Evolutionary conservation across 2,329 filamentous ascomycete species (phyloP), one percentile per base, ranked within the genome.

Genomic region (Mycosphaerella sp.): DNA sequence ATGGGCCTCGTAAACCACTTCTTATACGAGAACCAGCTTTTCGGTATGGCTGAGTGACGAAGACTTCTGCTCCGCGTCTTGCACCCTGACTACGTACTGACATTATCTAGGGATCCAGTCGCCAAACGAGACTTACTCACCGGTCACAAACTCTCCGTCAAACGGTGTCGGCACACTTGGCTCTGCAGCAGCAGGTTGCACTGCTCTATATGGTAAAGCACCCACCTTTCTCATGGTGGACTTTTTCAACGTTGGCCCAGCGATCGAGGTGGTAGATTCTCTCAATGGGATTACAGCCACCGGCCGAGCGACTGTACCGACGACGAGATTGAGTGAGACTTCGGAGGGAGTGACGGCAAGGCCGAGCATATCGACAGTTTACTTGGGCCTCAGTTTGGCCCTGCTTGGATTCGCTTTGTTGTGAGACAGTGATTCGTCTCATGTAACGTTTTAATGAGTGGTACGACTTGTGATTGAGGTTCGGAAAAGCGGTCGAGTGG

Each of bases 1-100:
- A 76, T 78, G 73, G 73, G 73, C 51, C 68, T 77, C 36, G 69
- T 77, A 55, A 78, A 78, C 54, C 76, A 78, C 60, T 76, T 76
- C 58, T 63, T 77, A 2, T 72, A 77, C 56, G 59, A 70, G 8
- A 67, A 75, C 47, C 59, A 75, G 31, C 52, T 73, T 0, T 73
- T 74, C 6, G 61, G 47, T 49, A 9, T 21, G 32, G 47, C 40
- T 26, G n/a, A 14, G 31, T 21, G 21, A 21, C 31, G n/a, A 31
- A 41, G 21, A n/a, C n/a, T 23, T 7, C 26, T 21, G 21, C 21
- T 21, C 21, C 21, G 21, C 21, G 21, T 21, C 21, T 3, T 31
- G 11, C 12, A n/a, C 12, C 7, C 7, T 32, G 23, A 14, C n/a
- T 32, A 26, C 36, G 39, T 17, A 49, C 38, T 29, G 17, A 31